Percentiles rank a stretch among this genome's conserved stretches.
These are phyloP conservation scores for Phlegmacium glaucopus DNA, from an alignment of 768 basidiomycete species.

Conservation along the genomic window DNA sequence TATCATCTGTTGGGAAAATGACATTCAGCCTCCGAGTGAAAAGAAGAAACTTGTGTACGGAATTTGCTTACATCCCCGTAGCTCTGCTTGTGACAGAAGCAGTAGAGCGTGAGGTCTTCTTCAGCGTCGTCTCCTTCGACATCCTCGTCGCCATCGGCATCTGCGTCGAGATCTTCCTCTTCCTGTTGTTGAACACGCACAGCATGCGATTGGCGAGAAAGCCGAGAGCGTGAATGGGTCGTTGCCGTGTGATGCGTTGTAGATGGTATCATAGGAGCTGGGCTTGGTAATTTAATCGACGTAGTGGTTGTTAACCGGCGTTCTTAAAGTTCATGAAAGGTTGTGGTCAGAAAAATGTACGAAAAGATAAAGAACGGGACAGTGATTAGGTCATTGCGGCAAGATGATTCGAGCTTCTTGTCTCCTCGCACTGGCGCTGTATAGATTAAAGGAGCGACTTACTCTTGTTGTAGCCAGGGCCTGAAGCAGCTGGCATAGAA, in stretches of 20 bases:
- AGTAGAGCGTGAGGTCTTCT: conserved; percentile 35
- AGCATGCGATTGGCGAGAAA: conserved; percentile 31
- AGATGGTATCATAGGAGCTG: conserved; percentile 19
- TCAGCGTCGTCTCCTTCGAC: conserved; percentile 34
- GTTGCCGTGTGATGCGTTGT: conserved; percentile 12
- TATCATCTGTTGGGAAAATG: conserved; percentile 51
- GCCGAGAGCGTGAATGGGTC: conserved; percentile 30
- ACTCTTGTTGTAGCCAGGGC: conserved; percentile 30
- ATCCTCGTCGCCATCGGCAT: conserved; percentile 39
- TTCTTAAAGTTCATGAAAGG: conserved; percentile 18
- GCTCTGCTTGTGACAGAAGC: conserved; percentile 39
- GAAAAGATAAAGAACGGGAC: background rate
- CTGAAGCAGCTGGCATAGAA: conserved; percentile 13
- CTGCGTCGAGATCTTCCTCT: conserved; percentile 34
- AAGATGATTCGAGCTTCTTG: background rate
- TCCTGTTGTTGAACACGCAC: conserved; percentile 19
- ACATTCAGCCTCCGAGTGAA: background rate
- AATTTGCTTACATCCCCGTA: conserved; percentile 35
- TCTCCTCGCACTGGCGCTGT: background rate
- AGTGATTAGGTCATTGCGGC: background rate
- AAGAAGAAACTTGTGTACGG: background rate
- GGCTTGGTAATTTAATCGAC: conserved; percentile 36
- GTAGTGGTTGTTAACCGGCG: conserved; percentile 30
- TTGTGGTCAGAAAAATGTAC: background rate
- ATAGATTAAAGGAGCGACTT: conserved; percentile 8